These are phyloP conservation scores for Tripterygium wilfordii DNA, from an alignment of 177 flowering plant species.

Conservation along the genomic window DNA sequence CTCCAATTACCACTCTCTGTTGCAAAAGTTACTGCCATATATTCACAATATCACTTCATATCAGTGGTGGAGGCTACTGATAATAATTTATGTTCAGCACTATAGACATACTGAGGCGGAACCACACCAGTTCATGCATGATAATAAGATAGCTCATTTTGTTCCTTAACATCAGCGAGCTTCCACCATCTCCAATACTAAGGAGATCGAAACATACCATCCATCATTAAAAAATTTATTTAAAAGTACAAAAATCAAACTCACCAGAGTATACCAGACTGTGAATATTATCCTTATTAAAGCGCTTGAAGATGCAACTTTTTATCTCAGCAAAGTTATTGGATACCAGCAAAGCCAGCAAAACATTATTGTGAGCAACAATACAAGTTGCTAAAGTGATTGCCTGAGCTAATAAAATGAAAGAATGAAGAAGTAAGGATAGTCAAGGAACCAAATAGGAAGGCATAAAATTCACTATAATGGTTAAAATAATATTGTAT, in stretches of 20 bases:
- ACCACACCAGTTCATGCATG: no score
- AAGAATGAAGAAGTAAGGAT: constrained; percentile 78
- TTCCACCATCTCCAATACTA: no score
- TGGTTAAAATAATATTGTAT: background rate
- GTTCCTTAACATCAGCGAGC: no score
- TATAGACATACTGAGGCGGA: no score
- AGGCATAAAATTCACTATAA: background rate
- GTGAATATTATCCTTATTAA: constrained; percentile 84
- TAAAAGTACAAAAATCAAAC: constrained; percentile 19
- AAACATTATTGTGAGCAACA: constrained; percentile 92
- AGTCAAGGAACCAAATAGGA: constrained; percentile 49
- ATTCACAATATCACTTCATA: no score
- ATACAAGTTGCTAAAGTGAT: constrained; percentile 93
- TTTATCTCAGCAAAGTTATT: constrained; percentile 98
- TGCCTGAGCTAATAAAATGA: constrained; percentile 92
- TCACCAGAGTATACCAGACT: constrained; percentile 76
- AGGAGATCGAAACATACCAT: no score
- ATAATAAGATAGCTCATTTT: no score
- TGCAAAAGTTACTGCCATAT: no score
- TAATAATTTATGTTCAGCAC: no score
- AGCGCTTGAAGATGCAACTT: constrained; percentile 92
- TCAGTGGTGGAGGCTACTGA: no score
- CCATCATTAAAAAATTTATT: no score
- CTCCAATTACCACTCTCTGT: no score
- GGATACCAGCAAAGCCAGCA: constrained; percentile 89